Evolutionary conservation across 2,329 filamentous ascomycete genomes (phyloP).

Genomic region (Xylariaceae sp.): DNA sequence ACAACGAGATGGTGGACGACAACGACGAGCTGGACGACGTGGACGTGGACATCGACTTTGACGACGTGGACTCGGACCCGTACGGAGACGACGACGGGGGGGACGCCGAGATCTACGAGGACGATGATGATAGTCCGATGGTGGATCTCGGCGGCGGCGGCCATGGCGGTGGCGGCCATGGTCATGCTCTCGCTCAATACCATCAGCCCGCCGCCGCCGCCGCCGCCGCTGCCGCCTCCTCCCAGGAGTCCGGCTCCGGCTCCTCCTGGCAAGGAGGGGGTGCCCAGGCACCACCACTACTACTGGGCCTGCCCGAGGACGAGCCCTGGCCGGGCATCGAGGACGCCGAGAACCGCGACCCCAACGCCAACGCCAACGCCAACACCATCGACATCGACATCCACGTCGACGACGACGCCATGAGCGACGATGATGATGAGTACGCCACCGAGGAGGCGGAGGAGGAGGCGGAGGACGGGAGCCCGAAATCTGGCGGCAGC

Average conservation of each 20-base stretch:
- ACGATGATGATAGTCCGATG: slow-evolving; percentile 22
- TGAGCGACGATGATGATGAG: slow-evolving; percentile 13
- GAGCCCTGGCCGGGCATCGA: slow-evolving; percentile 52
- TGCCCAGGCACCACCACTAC: too few relatives aligned
- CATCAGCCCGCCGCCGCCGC: too few relatives aligned
- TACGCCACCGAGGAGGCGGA: slow-evolving; percentile 3
- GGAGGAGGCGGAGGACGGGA: slow-evolving; percentile 11
- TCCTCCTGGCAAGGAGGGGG: slow-evolving; percentile 22
- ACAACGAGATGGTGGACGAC: slow-evolving; percentile 17
- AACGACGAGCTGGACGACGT: slow-evolving; percentile 6
- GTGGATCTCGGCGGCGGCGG: too few relatives aligned
- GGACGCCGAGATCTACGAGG: slow-evolving; percentile 22
- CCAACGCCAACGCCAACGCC: slow-evolving; percentile 14
- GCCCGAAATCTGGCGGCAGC: too few relatives aligned
- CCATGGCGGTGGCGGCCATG: too few relatives aligned
- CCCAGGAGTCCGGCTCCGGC: slow-evolving; percentile 19
- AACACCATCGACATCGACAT: slow-evolving; percentile 12
- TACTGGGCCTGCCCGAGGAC: slow-evolving; percentile 42
- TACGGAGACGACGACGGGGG: slow-evolving; percentile 26
- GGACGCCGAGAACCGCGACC: slow-evolving; percentile 47
- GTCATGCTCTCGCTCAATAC: too few relatives aligned
- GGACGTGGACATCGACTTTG: slow-evolving; percentile 19
- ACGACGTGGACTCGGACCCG: slow-evolving; percentile 29
- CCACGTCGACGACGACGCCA: slow-evolving; percentile 19
- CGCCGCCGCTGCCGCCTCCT: slow-evolving; percentile 9